These are phyloP conservation scores for Geotrichum macrosporum DNA, from an alignment of 1,139 yeast species.

Conservation along the genomic window DNA sequence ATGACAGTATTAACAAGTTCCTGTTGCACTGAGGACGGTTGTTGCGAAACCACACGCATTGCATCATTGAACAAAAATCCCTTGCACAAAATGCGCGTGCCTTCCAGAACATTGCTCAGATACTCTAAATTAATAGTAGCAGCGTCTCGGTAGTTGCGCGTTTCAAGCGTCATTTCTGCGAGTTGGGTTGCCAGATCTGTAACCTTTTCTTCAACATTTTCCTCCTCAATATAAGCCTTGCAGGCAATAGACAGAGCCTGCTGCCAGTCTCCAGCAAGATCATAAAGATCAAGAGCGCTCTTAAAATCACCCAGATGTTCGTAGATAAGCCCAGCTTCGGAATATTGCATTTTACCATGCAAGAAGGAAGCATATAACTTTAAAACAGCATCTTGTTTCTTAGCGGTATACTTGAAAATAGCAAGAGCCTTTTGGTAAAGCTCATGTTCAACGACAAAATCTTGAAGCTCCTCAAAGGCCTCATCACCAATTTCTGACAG, in stretches of 20 bases:
- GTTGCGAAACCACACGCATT: constrained; percentile 53
- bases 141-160: constrained; percentile 76
- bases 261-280: constrained; percentile 72
- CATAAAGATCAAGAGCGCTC: constrained; percentile 66
- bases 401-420: constrained; percentile 55
- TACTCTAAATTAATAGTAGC: constrained; percentile 69
- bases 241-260: constrained; percentile 68
- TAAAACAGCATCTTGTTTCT: constrained; percentile 50
- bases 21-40: constrained; percentile 21
- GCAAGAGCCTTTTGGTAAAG: constrained; percentile 66
- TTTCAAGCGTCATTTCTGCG: constrained; percentile 56
- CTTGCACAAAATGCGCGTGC: constrained; percentile 66
- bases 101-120: constrained; percentile 56
- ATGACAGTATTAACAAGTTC: constrained; percentile 54
- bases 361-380: constrained; percentile 59
- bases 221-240: constrained; percentile 32
- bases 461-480: constrained; percentile 55
- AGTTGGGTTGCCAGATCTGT: constrained; percentile 53
- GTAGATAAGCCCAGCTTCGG: constrained; percentile 72
- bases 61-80: constrained; percentile 76
- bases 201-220: constrained; percentile 34
- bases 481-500: constrained; percentile 50
- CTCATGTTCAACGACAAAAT: constrained; percentile 68
- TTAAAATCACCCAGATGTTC: constrained; percentile 59
- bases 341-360: constrained; percentile 46